Evolutionary conservation across 1,284 basidiomycete genomes (phyloP).

Genomic region (Sporisorium scitamineum): DNA sequence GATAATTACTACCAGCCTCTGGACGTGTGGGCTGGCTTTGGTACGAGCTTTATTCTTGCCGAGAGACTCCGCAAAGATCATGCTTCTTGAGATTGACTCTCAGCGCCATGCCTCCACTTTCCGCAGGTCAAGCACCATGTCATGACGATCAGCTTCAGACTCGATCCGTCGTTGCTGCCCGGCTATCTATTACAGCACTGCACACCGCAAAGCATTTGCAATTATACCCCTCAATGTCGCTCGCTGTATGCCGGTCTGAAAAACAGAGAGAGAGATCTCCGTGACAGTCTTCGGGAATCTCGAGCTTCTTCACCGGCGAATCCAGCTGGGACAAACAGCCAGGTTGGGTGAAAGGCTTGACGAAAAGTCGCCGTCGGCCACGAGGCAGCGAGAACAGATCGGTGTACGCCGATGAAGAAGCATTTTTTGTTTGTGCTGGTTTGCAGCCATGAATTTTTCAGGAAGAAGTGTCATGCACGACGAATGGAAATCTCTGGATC

Average conservation of each 20-base stretch:
- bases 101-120: neutral
- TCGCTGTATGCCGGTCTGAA: conserved; percentile 2
- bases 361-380: conserved; percentile 6
- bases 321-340: neutral
- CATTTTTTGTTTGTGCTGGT: conserved; percentile 14
- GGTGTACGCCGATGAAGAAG: conserved; percentile 11
- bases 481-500: conserved; percentile 21
- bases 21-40: conserved; percentile 47
- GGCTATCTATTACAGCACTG: neutral
- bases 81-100: neutral
- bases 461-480: conserved; percentile 9
- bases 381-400: conserved; percentile 9
- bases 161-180: too few species aligned
- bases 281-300: conserved; percentile 5
- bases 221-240: neutral
- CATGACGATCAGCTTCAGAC: too few species aligned
- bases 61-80: conserved; percentile 5
- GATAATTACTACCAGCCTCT: conserved; percentile 9
- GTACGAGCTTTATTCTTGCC: conserved; percentile 46
- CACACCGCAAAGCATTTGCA: neutral
- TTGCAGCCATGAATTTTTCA: neutral
- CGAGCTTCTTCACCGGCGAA: conserved; percentile 5
- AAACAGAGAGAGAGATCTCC: neutral
- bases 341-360: neutral
- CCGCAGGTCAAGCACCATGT: neutral